Percentiles rank a stretch among this genome's conserved stretches.
These are phyloP conservation scores for Astragalus glycyphyllos DNA, from an alignment of 306 rosid species.

Conservation along the genomic window DNA sequence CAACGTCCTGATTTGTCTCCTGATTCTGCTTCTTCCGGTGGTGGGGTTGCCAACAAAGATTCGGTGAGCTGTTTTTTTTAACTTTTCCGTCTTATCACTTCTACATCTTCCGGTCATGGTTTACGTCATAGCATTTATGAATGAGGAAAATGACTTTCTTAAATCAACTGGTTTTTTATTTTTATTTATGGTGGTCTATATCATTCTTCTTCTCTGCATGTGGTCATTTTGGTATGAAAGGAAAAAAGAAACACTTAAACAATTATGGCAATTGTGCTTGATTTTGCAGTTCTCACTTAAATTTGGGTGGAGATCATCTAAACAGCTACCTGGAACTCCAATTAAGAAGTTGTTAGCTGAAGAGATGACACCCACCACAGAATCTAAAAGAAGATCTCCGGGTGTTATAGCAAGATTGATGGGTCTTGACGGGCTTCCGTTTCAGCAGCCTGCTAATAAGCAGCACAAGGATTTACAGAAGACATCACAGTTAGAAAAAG, in stretches of 20 bases:
- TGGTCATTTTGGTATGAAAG: conserved; percentile 15
- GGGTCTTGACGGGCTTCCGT: conserved; percentile 95
- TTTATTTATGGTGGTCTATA: too few relatives aligned
- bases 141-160: conserved; percentile 17
- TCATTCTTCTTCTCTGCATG: background rate
- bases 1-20: conserved; percentile 53
- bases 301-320: conserved; percentile 66
- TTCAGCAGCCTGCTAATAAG: conserved; percentile 61
- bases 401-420: conserved; percentile 90
- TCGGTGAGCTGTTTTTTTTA: conserved; percentile 62
- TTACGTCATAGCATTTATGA: background rate
- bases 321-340: conserved; percentile 65
- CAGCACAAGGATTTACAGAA: conserved; percentile 51
- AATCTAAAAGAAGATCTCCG: conserved; percentile 71
- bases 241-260: conserved; percentile 21
- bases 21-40: conserved; percentile 62
- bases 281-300: conserved; percentile 66
- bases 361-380: conserved; percentile 71
- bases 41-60: conserved; percentile 57
- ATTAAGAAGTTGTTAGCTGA: conserved; percentile 76
- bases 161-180: conserved; percentile 10
- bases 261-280: conserved; percentile 33
- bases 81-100: conserved; percentile 8
- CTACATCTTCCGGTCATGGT: background rate
- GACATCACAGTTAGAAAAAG: conserved; percentile 48